These are phyloP conservation scores for Boletellus sp. DNA, from an alignment of 768 basidiomycete genomes.

Conservation along the genomic window DNA sequence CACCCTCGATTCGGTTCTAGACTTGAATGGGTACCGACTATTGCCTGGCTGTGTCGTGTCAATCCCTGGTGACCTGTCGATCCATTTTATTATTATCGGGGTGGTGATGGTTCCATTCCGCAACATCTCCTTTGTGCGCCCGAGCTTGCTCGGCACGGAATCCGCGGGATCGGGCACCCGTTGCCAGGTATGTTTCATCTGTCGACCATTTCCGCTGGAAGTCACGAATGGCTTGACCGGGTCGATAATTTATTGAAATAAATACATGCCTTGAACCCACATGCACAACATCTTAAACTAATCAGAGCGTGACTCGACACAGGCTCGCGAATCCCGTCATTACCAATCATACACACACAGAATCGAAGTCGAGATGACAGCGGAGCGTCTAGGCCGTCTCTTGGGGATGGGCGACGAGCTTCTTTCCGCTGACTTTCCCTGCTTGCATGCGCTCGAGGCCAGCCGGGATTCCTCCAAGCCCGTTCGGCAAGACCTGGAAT, in stretches of 20 bases:
- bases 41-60: background rate
- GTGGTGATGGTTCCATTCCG: background rate
- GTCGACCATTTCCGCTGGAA: background rate
- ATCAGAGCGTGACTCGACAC: slow-evolving; percentile 1
- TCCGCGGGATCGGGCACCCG: background rate
- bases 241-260: background rate
- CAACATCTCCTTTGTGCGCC: background rate
- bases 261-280: slow-evolving; percentile 3
- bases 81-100: slow-evolving; percentile 1
- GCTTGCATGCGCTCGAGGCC: slow-evolving; percentile 36
- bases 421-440: slow-evolving; percentile 40
- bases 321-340: background rate
- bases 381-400: slow-evolving; percentile 26
- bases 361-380: background rate
- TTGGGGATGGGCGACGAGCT: slow-evolving; percentile 41
- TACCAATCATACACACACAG: slow-evolving; percentile 18
- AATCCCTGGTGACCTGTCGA: background rate
- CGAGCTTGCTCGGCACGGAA: background rate
- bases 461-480: slow-evolving; percentile 35
- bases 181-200: background rate
- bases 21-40: background rate
- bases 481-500: slow-evolving; percentile 40
- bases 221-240: background rate
- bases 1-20: slow-evolving; percentile 8
- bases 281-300: background rate